These are phyloP conservation scores for Petunia hybrid DNA, from an alignment of 305 asterid genomes.

Conservation along the genomic window DNA sequence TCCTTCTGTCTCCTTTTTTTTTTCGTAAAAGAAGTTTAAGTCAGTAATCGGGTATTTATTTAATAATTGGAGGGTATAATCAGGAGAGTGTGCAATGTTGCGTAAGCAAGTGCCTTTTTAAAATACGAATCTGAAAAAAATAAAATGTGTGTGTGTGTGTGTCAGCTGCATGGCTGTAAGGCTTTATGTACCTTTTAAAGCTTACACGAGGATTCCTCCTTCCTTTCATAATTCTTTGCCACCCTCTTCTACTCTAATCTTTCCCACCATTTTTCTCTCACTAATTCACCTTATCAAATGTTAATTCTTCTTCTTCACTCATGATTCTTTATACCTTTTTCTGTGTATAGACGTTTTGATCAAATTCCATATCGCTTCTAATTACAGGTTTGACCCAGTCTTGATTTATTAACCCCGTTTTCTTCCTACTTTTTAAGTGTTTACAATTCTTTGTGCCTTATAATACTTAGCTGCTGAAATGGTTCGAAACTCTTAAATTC, in stretches of 20 bases:
- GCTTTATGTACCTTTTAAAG: conserved; percentile 52
- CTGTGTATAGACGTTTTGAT: conserved; percentile 31
- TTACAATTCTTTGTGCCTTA: neutral
- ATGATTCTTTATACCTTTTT: conserved; percentile 26
- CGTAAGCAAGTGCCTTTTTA: conserved; percentile 13
- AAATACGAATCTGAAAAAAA: conserved; percentile 26
- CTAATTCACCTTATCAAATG: neutral
- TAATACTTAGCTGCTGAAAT: neutral
- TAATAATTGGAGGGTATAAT: neutral
- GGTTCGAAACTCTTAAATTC: conserved; percentile 6
- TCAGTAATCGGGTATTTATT: no score
- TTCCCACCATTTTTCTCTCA: conserved; percentile 25
- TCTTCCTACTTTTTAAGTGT: conserved; percentile 27
- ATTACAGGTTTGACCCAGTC: conserved; percentile 9
- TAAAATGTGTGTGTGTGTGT: conserved; percentile 32
- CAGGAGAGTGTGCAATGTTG: neutral
- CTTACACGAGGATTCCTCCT: conserved; percentile 66
- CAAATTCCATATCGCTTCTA: conserved; percentile 35
- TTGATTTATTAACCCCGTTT: conserved; percentile 25
- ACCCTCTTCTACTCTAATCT: conserved; percentile 29
- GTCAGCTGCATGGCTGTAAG: conserved; percentile 79
- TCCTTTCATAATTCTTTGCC: conserved; percentile 55
- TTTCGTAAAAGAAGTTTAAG: no score
- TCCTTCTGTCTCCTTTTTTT: no score
- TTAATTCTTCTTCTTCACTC: conserved; percentile 31